Conservation (phyloP, 1,139 yeast genomes). For the Arxiozyma telluris region DNA sequence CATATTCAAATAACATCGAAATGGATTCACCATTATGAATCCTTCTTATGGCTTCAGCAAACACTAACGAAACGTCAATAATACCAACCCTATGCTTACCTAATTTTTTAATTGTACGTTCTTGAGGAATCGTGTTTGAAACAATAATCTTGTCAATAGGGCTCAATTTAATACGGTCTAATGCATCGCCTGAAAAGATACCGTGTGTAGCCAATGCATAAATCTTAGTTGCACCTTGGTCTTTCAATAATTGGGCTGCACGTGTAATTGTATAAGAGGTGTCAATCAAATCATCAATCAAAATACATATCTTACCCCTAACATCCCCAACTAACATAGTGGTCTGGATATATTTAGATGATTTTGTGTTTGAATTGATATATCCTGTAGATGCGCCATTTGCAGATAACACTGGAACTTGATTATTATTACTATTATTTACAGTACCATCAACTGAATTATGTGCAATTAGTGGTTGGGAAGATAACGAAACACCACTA, state of each 20-base stretch:
- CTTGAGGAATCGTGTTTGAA: constrained; percentile 91
- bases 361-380: neutral
- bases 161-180: constrained; percentile 56
- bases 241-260: constrained; percentile 84
- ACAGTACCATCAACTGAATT: neutral
- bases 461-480: constrained; percentile 21
- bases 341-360: constrained; percentile 26
- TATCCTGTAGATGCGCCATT: constrained; percentile 1
- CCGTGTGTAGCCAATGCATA: constrained; percentile 92
- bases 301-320: constrained; percentile 68
- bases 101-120: constrained; percentile 35
- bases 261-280: constrained; percentile 87
- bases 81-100: constrained; percentile 64
- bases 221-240: constrained; percentile 82
- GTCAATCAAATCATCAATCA: constrained; percentile 89
- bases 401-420: neutral
- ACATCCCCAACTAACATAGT: constrained; percentile 95
- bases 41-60: constrained; percentile 91
- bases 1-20: constrained; percentile 85
- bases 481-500: constrained; percentile 25
- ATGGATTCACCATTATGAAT: constrained; percentile 96
- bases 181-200: constrained; percentile 84
- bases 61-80: constrained; percentile 75
- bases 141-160: constrained; percentile 78
- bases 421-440: neutral